Base-by-base conservation (phyloP, 1,284 basidiomycete species). In the Gymnopus androsaceus region DNA sequence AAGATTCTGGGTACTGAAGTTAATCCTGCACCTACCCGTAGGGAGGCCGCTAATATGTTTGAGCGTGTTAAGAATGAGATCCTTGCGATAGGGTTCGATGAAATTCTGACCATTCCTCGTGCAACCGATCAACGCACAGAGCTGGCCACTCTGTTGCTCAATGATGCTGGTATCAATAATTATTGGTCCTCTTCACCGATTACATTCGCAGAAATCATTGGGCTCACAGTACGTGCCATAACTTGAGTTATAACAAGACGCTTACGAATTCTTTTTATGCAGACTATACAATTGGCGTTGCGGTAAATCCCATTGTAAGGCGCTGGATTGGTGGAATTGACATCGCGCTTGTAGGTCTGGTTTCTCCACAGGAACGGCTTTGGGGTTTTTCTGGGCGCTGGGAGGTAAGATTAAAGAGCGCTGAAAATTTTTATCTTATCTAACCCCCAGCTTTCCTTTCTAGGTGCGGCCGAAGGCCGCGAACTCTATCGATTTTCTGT, bases 361-460 rank as follows among this genome's bases (percentile, higher is more conserved):
- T 2, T 84, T 89, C 74, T 78, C 83, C 34, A 78, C 85, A 19
- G 85, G 85, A 9, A 83, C 84, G 11, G 81, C 84, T 1, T 67
- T 85, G 11, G 86, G 86, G 4, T 85, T 89, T 66, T 85, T 88
- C 64, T 88, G 84, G 84, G 80, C 81, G n/a, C 66, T 87, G 5
- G 81, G 79, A 68, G 83, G 84, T 84, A 61, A 21, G 41, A 41
- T 42, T n/a, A n/a, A n/a, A n/a, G n/a, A n/a, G n/a, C n/a, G n/a
- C n/a, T n/a, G n/a, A n/a, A n/a, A n/a, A n/a, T n/a, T n/a, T 37
- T 55, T 19, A 14, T 27, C 44, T 25, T 44, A 47, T 54, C 62
- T 59, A 19, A 47, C 38, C 44, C 50, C 48, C 40, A 11, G n/a
- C n/a, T 41, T 19, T 3, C 14, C 19, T 6, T 45, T 45, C 27